A percentile compares a stretch with the other conserved stretches of the same genome.
These are phyloP conservation scores for Cercospora sp. DNA, from an alignment of 2,329 filamentous ascomycete species.

Conservation along the genomic window DNA sequence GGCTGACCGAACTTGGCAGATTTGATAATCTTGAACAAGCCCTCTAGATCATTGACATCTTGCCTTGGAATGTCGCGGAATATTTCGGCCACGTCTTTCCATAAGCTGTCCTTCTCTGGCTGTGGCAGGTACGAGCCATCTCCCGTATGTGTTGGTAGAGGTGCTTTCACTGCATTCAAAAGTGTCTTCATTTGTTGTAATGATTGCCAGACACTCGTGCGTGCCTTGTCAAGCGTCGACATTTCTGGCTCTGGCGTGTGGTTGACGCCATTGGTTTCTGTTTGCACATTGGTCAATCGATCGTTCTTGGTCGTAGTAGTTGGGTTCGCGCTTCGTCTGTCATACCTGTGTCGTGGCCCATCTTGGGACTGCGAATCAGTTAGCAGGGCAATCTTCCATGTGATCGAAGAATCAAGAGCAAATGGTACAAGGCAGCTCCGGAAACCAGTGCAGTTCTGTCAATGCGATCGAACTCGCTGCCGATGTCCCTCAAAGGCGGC, in stretches of 20 bases:
- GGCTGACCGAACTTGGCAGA: conserved; percentile 49
- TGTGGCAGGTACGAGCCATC: conserved; percentile 45
- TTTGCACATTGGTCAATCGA: background rate
- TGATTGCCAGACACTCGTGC: conserved; percentile 29
- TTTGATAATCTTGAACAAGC: conserved; percentile 43
- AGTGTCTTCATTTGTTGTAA: conserved; percentile 33
- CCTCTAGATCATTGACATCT: conserved; percentile 35
- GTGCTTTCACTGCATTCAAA: conserved; percentile 36
- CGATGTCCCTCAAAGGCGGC: conserved; percentile 7
- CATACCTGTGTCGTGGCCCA: conserved; percentile 14
- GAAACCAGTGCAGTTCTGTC: background rate
- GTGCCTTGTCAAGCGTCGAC: conserved; percentile 31
- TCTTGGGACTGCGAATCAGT: conserved; percentile 10
- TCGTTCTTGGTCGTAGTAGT: background rate
- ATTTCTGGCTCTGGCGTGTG: conserved; percentile 23
- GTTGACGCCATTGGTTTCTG: conserved; percentile 17
- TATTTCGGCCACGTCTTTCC: conserved; percentile 27
- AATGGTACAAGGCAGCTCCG: conserved; percentile 1
- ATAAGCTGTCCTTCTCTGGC: conserved; percentile 30
- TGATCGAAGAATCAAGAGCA: background rate
- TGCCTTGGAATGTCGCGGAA: conserved; percentile 30
- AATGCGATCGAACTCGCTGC: background rate
- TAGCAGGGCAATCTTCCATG: background rate
- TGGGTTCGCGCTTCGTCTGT: background rate
- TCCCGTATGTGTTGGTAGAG: conserved; percentile 44